Evolutionary conservation across 2,329 filamentous ascomycete species (phyloP).

Genomic region (Triangularia setosa): DNA sequence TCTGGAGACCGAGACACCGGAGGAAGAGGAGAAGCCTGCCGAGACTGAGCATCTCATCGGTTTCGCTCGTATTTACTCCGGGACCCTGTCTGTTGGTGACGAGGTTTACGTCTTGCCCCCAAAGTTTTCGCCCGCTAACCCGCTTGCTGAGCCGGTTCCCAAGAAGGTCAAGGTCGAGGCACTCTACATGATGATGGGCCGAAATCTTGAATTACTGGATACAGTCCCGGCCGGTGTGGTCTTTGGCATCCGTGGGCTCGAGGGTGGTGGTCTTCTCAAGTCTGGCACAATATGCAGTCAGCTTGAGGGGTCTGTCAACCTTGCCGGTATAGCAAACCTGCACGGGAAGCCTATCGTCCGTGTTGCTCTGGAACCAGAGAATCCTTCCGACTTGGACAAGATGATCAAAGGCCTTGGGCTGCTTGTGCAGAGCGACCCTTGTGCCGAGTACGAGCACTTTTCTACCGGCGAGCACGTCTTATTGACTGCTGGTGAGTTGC

Average conservation of each 20-base stretch:
- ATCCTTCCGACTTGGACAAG: constrained; percentile 86
- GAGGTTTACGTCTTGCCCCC: constrained; percentile 86
- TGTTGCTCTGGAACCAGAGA: constrained; percentile 89
- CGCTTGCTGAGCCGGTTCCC: constrained; percentile 67
- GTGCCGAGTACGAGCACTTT: constrained; percentile 91
- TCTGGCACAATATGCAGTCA: constrained; percentile 90
- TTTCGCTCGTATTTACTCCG: constrained; percentile 91
- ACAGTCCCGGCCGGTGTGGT: constrained; percentile 90
- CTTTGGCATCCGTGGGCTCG: constrained; percentile 89
- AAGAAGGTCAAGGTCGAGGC: constrained; percentile 80
- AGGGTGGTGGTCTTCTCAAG: constrained; percentile 83
- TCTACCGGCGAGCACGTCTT: constrained; percentile 93
- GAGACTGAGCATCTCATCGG: constrained; percentile 89
- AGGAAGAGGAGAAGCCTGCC: constrained; percentile 52
- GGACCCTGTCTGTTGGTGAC: constrained; percentile 83
- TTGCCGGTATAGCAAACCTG: constrained; percentile 76
- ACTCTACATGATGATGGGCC: constrained; percentile 93
- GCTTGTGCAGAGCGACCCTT: constrained; percentile 91
- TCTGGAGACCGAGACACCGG: constrained; percentile 49
- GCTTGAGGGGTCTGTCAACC: constrained; percentile 79
- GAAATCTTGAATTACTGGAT: constrained; percentile 75
- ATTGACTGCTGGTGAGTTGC: constrained; percentile 87
- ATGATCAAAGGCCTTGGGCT: constrained; percentile 87
- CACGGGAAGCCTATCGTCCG: constrained; percentile 87
- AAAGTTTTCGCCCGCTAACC: constrained; percentile 82